Percentiles rank a stretch among this genome's conserved stretches.
Evolutionary conservation across 768 basidiomycete species (phyloP).

Genomic region (Rhodosporidiobolus sp.): DNA sequence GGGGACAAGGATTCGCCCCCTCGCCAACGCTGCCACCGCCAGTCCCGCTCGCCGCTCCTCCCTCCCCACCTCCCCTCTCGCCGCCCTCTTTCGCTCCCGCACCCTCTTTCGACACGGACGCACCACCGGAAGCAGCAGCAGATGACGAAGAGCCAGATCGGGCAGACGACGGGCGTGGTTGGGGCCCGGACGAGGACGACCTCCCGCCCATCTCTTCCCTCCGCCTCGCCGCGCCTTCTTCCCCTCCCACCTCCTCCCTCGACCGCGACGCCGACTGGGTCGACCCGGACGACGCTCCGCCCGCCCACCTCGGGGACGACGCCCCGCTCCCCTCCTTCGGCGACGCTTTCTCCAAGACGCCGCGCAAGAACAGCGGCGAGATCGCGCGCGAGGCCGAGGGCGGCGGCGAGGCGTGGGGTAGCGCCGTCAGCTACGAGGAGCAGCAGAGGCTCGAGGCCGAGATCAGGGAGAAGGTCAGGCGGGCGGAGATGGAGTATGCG

Average conservation of each 20-base stretch:
- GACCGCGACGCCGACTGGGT: slow-evolving; percentile 15
- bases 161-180: slow-evolving; percentile 23
- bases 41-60: background rate
- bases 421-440: too few species aligned
- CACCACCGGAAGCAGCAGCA: background rate
- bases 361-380: too few species aligned
- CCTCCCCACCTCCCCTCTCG: background rate
- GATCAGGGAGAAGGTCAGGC: too few species aligned
- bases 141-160: background rate
- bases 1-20: background rate
- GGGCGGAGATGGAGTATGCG: too few species aligned
- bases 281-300: too few species aligned
- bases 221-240: background rate
- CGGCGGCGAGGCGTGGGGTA: too few species aligned
- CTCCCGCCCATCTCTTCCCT: slow-evolving; percentile 23
- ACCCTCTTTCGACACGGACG: background rate
- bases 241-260: background rate
- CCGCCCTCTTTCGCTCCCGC: background rate
- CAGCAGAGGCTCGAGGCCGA: too few species aligned
- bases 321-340: slow-evolving; percentile 18
- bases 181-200: slow-evolving; percentile 21
- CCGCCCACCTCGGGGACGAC: background rate
- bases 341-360: slow-evolving; percentile 9
- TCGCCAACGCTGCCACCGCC: background rate
- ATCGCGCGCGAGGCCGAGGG: too few species aligned